Conservation (phyloP, 2,329 filamentous ascomycete genomes). For the Paraphaeosphaeria sporulosa region DNA sequence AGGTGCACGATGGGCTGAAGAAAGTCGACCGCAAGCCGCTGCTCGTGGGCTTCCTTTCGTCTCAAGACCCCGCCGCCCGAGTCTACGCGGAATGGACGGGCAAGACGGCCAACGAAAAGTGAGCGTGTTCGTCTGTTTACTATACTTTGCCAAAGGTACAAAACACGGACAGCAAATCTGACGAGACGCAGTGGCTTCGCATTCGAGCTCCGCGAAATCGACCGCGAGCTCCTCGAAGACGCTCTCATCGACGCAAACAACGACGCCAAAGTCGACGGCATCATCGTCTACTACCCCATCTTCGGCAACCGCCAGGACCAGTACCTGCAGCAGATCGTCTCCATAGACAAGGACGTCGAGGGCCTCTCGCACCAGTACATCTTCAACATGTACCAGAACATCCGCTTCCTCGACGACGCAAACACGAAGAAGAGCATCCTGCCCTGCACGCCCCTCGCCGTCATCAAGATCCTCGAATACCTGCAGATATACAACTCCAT, state of each 20-base stretch:
- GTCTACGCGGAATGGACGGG: conserved; percentile 98
- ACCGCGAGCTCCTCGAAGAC: conserved; percentile 90
- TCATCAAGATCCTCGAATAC: conserved; percentile 96
- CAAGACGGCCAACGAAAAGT: conserved; percentile 97
- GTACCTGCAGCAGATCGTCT: conserved; percentile 94
- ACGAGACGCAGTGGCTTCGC: conserved; percentile 75
- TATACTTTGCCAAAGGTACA: neutral
- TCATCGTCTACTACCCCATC: conserved; percentile 98
- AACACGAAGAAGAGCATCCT: conserved; percentile 89
- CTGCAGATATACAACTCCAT: conserved; percentile 97
- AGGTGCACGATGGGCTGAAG: conserved; percentile 78
- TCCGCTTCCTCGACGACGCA: conserved; percentile 86
- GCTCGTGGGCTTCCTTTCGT: conserved; percentile 90
- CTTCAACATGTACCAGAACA: conserved; percentile 99
- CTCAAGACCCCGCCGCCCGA: conserved; percentile 85
- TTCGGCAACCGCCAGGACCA: conserved; percentile 90
- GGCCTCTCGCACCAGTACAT: conserved; percentile 92
- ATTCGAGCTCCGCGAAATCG: conserved; percentile 83
- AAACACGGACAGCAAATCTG: neutral
- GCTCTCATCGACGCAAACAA: conserved; percentile 84
- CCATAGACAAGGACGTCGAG: conserved; percentile 91
- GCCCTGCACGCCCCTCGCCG: conserved; percentile 92
- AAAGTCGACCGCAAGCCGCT: conserved; percentile 77
- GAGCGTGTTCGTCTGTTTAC: conserved; percentile 54
- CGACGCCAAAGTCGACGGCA: conserved; percentile 79